These are phyloP conservation scores for Cyberlindnera mycetangii DNA, from an alignment of 805 yeast species.

Conservation along the genomic window DNA sequence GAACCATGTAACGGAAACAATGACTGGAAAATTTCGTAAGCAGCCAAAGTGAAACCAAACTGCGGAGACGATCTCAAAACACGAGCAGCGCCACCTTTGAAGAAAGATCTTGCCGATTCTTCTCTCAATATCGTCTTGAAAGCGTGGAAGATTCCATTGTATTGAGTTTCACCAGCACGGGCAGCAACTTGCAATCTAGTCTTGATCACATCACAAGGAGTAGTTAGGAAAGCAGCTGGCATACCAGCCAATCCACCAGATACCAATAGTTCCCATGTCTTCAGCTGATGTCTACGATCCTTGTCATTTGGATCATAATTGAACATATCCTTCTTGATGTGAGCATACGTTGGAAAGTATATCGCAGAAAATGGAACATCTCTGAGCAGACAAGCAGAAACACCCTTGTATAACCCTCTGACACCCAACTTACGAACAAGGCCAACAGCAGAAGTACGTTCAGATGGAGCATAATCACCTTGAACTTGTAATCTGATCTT, in stretches of 20 bases:
- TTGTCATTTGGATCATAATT: slow-evolving; percentile 72
- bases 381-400: slow-evolving; percentile 83
- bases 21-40: slow-evolving; percentile 85
- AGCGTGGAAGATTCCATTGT: slow-evolving; percentile 77
- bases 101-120: slow-evolving; percentile 83
- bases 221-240: slow-evolving; percentile 95
- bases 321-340: slow-evolving; percentile 78
- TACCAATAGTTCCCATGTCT: slow-evolving; percentile 77
- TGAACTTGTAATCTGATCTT: slow-evolving; percentile 93
- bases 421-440: slow-evolving; percentile 79
- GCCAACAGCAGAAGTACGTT: slow-evolving; percentile 46
- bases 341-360: slow-evolving; percentile 96
- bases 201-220: slow-evolving; percentile 96
- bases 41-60: slow-evolving; percentile 96
- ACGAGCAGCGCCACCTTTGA: slow-evolving; percentile 96
- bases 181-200: slow-evolving; percentile 89
- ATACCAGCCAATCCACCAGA: slow-evolving; percentile 97
- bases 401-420: slow-evolving; percentile 87
- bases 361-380: slow-evolving; percentile 97
- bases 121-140: slow-evolving; percentile 68
- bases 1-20: slow-evolving; percentile 57
- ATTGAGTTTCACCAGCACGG: slow-evolving; percentile 71
- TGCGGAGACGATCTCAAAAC: slow-evolving; percentile 95
- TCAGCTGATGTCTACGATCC: slow-evolving; percentile 54
- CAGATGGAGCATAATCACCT: slow-evolving; percentile 55